Evolutionary conservation across 1,284 basidiomycete species (phyloP), one percentile per base, ranked within the genome.

Genomic region (Termitomyces sp.): DNA sequence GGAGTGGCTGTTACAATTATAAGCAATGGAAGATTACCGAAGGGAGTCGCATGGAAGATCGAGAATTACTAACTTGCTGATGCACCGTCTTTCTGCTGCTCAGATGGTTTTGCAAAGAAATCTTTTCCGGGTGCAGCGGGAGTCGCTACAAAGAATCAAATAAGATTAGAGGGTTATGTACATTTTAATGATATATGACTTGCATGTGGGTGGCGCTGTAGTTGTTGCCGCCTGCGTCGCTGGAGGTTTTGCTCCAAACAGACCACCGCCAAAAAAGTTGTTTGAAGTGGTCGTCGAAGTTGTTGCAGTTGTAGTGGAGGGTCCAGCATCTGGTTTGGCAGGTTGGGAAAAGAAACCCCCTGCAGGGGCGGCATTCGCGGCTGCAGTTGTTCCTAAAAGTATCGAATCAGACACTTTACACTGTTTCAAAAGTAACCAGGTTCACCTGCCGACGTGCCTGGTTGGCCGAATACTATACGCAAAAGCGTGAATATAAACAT

Each of bases 71-170:
- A 54, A 66, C 68, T 53, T 56, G 59, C 24, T n/a, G 64, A 39
- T 30, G 66, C 49, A 46, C 54, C 60, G 47, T 68, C 66, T 54
- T 69, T 72, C 53, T 68, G 67, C 28, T 69, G 67, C 34, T 70
- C 68, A 21, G 62, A 56, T 19, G 67, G 60, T 58, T 69, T 68
- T 5, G 55, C 33, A 58, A 68, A 69, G 19, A 68, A 49, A 35
- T 63, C 62, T 45, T 67, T 66, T 39, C 51, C 54, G 5, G 59
- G 45, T 46, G 46, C 43, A 13, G 57, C 39, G 16, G 51, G 35
- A 39, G 51, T 43, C 16, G 49, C 57, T 60, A 46, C 5, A 39
- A 52, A 26, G 18, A 3, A 35, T 24, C 18, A 50, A 11, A 26
- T 24, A 31, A 47, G 5, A 3, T 38, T 16, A 33, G 26, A 7